Base-by-base conservation (phyloP, 2,329 filamentous ascomycete species). In the Ophiostoma fasciatum region DNA sequence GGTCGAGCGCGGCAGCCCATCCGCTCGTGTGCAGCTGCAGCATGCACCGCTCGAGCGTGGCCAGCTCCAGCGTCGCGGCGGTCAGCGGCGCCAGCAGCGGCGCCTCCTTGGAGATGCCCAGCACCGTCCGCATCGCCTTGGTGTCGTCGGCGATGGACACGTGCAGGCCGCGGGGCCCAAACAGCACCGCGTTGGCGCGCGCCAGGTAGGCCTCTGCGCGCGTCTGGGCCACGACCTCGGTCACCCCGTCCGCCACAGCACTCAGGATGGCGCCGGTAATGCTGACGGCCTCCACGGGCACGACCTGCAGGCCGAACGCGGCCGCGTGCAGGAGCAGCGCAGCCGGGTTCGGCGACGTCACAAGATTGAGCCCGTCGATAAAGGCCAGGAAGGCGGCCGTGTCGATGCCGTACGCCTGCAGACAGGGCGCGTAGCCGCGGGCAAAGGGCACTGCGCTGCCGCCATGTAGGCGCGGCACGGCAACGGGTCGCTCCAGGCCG, bases 341-440 rank as follows among this genome's bases (percentile, higher is more conserved):
- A 10, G 49, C 51, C 11, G 51, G 47, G 12, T 50, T 44, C 1
- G 54, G 49, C 2, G 53, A 45, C 9, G 52, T 49, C 10, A 54
- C 48, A 4, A 55, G 47, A 37, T 60, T 60, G 8, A 60, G 47
- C 17, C 48, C 47, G 43, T 60, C 56, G 39, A 59, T 47, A 41
- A 56, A 57, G 13, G 48, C 41, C 8, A 59, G 36, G 29, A 55
- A 54, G 19, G 48, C 43, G 7, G 41, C 35, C 27, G 36, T 40
- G 10, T 41, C 40, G 31, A 56, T 42, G 32, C 37, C 42, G 37
- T 48, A 42, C 12, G 43, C 27, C n/a, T 43, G 28, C 5, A 53
- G 45, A 28, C 38, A 36, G 6, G 48, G 45, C 5, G 45, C 40
- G 44, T 44, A 50, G 10, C 42, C 47, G n/a, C 53, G 48, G 5